These are phyloP conservation scores for Piromyces finnis DNA, from an alignment of 192 early-diverging fungal species.

Conservation along the genomic window DNA sequence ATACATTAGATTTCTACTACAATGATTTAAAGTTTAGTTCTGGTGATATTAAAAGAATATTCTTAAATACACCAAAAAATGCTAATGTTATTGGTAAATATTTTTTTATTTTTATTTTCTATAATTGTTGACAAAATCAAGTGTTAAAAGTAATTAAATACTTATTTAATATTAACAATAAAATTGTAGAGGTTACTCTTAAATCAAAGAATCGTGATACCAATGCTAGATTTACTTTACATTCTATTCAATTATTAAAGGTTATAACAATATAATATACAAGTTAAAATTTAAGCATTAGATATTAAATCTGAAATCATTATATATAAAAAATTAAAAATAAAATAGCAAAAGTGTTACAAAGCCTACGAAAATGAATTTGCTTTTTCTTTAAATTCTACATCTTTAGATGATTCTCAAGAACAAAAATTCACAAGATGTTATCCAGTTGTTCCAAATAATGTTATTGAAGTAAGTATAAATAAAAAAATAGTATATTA, in stretches of 20 bases:
- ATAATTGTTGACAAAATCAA: too few species aligned
- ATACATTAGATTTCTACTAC: conserved; percentile 27
- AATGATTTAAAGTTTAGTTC: conserved; percentile 43
- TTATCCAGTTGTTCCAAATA: conserved; percentile 44
- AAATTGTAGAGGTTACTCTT: not conserved
- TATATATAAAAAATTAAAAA: too few species aligned
- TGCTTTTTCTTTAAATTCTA: conserved; percentile 30
- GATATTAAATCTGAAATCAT: too few species aligned
- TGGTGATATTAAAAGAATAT: conserved; percentile 60
- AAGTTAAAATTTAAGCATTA: too few species aligned
- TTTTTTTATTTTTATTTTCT: too few species aligned
- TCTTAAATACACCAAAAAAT: conserved; percentile 62
- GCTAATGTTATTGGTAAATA: conserved; percentile 55
- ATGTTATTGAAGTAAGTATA: conserved; percentile 47
- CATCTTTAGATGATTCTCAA: conserved; percentile 29
- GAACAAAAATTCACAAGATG: conserved; percentile 27
- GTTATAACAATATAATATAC: not conserved
- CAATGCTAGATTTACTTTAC: conserved; percentile 48
- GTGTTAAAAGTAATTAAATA: too few species aligned
- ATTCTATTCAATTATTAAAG: not conserved
- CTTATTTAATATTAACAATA: too few species aligned
- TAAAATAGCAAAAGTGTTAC: conserved; percentile 15
- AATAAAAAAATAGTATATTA: too few species aligned
- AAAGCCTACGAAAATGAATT: conserved; percentile 35
- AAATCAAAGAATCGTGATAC: conserved; percentile 14